These are phyloP conservation scores for Dianthus caryophyllus DNA, from an alignment of 148 eudicot genomes.

Conservation along the genomic window DNA sequence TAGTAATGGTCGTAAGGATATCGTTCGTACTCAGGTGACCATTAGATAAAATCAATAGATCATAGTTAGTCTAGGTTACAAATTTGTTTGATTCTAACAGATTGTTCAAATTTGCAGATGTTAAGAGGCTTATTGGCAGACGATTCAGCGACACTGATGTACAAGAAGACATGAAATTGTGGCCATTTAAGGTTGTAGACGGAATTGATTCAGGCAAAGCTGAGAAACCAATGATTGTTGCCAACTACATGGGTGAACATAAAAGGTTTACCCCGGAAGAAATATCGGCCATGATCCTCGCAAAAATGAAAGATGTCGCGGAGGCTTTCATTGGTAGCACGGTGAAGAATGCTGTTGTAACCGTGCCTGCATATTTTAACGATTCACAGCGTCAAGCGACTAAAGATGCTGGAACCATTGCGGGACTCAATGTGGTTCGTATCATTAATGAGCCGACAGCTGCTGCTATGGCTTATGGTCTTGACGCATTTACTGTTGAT, in stretches of 20 bases:
- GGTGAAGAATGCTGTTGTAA: conserved; percentile 1
- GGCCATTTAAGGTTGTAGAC: conserved; percentile 12
- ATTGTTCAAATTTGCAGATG: background rate
- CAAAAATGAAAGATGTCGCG: conserved; percentile 7
- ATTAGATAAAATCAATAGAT: no score
- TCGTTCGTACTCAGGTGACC: no score
- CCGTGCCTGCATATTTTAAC: conserved; percentile 9
- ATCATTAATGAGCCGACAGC: conserved; percentile 14
- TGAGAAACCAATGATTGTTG: conserved; percentile 4
- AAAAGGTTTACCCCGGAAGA: background rate
- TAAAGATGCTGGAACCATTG: conserved; percentile 5
- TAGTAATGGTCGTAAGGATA: no score
- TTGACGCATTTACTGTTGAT: no score
- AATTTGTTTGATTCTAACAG: background rate
- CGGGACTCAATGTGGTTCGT: conserved; percentile 12
- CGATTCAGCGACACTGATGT: background rate
- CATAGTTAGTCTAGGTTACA: no score
- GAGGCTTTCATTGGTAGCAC: background rate
- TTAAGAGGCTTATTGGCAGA: conserved; percentile 19
- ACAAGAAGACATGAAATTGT: conserved; percentile 9
- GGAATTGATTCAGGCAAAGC: background rate
- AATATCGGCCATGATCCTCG: conserved; percentile 15
- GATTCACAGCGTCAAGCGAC: conserved; percentile 10
- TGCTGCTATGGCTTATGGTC: conserved; percentile 8
- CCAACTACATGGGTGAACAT: background rate